Base-by-base conservation (phyloP, 2,329 filamentous ascomycete species). In the Fusarium siculi region DNA sequence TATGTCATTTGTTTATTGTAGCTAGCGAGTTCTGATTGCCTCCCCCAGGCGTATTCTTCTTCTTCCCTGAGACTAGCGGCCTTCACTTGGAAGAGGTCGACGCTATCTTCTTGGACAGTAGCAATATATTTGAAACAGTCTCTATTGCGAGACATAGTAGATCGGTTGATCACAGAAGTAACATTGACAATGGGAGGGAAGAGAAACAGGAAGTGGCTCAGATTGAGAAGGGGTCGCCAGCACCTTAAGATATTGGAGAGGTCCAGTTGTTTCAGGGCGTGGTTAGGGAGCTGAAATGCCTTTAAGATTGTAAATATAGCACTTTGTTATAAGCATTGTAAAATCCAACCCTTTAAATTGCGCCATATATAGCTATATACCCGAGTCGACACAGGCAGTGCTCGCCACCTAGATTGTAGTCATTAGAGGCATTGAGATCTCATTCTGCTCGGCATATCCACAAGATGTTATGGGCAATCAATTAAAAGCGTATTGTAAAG, bases 61-160 rank as follows among this genome's bases (percentile, higher is more conserved):
- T 63, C 16, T 63, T 63, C 23, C 61, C 54, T 9, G 61, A 63
- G 5, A 63, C 61, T 16, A 63, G 61, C 14, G 54, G 61, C 0
- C 61, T 10, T 12, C 54, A 63, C 4, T 16, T 63, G 4, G 61
- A 63, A 7, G 61, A 63, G 9, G 61, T 63, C 9, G 61, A 63
- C 21, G 54, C 21, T 21, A 63, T 63, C 23, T 63, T 63, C 37
- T 23, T 23, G 3, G 43, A 60, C 5, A 63, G 43, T 5, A 42
- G 4, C 5, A 60, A 60, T 7, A 43, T 63, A 1, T 42, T 63
- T 2, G 16, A 60, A 43, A 63, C 54, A 0, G 44, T 60, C 0
- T 37, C 61, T 1, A 16, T 50, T 9, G 61, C 54, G 2, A 43
- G 54, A 16, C 9, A 9, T 9, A 60, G 16, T 5, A 21, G 16